A percentile compares a stretch with the other conserved stretches of the same genome.
phyloP scores from a whole-genome alignment of 257 asterid genomes.

The Gardenia jasminoides region DNA sequence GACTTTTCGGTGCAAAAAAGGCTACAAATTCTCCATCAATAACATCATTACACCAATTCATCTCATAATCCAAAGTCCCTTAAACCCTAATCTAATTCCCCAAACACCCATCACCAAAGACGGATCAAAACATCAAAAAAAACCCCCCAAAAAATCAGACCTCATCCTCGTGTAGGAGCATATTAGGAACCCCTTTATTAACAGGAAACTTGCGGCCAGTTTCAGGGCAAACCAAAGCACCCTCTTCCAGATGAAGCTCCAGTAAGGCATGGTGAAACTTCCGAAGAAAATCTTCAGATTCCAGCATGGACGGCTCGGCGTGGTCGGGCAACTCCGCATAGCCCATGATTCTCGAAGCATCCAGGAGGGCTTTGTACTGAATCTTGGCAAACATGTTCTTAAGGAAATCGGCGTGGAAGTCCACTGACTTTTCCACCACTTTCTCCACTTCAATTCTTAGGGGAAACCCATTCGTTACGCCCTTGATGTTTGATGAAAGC shows the following conservation, averaged over 20 bases:
- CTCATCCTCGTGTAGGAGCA: constrained; percentile 95
- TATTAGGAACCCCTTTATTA: constrained; percentile 83
- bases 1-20: neutral
- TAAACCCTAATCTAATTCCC: constrained; percentile 9
- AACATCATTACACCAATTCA: neutral
- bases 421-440: constrained; percentile 60
- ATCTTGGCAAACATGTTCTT: constrained; percentile 71
- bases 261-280: constrained; percentile 89
- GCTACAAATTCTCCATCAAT: neutral
- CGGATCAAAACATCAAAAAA: neutral
- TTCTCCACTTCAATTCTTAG: constrained; percentile 60
- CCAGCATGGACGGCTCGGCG: constrained; percentile 68
- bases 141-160: constrained; percentile 36
- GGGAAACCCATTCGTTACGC: constrained; percentile 74
- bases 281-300: constrained; percentile 70
- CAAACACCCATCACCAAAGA: neutral
- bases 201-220: constrained; percentile 85
- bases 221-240: constrained; percentile 81
- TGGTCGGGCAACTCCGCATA: constrained; percentile 64
- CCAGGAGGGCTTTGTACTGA: constrained; percentile 74
- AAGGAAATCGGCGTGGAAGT: constrained; percentile 65
- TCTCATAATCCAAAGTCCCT: constrained; percentile 14
- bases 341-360: constrained; percentile 71
- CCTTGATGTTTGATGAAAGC: constrained; percentile 87
- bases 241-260: constrained; percentile 91